phyloP scores from a whole-genome alignment of 148 eudicot species.

The Chenopodium berlandieri region DNA sequence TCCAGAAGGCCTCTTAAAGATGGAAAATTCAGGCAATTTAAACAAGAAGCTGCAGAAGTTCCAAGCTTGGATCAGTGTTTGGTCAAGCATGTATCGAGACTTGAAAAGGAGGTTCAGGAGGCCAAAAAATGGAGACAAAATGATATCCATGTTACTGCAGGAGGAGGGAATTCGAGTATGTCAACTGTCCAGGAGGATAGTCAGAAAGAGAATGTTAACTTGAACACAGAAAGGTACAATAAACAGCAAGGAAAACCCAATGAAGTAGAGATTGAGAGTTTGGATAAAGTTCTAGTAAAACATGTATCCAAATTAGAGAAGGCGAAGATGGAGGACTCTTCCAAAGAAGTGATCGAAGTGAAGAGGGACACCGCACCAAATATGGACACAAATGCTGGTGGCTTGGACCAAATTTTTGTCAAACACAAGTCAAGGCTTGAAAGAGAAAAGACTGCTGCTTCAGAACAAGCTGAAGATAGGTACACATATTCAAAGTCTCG shows the following conservation, averaged over 20 bases:
- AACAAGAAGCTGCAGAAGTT: conserved; percentile 44
- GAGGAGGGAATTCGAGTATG: background rate
- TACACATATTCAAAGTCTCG: conserved; percentile 41
- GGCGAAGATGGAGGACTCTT: conserved; percentile 40
- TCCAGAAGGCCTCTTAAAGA: background rate
- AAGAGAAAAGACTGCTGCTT: conserved; percentile 37
- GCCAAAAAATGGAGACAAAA: conserved; percentile 1
- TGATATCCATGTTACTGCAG: background rate
- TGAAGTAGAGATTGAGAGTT: conserved; percentile 39
- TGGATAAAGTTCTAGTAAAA: conserved; percentile 66
- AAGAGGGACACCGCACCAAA: conserved; percentile 31
- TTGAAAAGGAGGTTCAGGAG: conserved; percentile 53
- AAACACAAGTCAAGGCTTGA: conserved; percentile 69
- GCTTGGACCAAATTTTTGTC: conserved; percentile 73
- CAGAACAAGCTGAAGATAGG: conserved; percentile 34
- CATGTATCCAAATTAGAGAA: conserved; percentile 73
- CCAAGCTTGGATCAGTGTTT: conserved; percentile 64
- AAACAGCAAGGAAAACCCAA: conserved; percentile 22
- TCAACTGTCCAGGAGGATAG: background rate
- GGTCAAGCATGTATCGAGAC: conserved; percentile 26
- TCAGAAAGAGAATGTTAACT: conserved; percentile 1
- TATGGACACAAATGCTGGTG: conserved; percentile 39
- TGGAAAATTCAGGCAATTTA: conserved; percentile 18
- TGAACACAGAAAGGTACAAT: conserved; percentile 6
- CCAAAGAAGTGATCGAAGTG: conserved; percentile 30